phyloP scores from a whole-genome alignment of 306 rosid genomes.

The Prunus kanzakura region DNA sequence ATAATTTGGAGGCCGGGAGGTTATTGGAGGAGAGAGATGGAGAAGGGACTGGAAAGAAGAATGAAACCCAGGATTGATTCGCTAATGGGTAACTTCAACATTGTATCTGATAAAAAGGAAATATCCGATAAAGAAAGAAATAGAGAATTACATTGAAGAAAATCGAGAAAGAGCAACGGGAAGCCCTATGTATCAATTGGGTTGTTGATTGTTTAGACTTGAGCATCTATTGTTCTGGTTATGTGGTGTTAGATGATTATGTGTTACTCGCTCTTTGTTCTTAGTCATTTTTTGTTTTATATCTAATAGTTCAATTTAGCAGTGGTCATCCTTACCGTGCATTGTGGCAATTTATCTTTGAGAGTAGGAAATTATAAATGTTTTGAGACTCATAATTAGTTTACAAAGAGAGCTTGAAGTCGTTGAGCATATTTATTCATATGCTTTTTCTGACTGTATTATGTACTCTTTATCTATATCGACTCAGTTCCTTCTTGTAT shows the following conservation, averaged over 20 bases:
- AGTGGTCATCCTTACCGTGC: constrained; percentile 5
- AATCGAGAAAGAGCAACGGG: constrained; percentile 1
- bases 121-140: neutral
- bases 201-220: neutral
- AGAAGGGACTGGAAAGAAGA: constrained; percentile 65
- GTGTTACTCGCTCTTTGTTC: neutral
- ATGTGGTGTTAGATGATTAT: constrained; percentile 17
- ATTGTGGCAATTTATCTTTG: constrained; percentile 9
- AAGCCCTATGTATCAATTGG: neutral
- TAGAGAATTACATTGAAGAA: constrained; percentile 3
- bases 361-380: constrained; percentile 8
- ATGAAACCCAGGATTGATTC: constrained; percentile 56
- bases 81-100: constrained; percentile 7
- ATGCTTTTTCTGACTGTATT: neutral
- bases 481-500: neutral
- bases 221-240: constrained; percentile 14
- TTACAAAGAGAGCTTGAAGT: neutral
- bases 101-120: constrained; percentile 11
- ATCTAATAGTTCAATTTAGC: constrained; percentile 11
- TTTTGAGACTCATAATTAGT: constrained; percentile 6
- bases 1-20: constrained; percentile 86
- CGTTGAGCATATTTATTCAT: neutral
- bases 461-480: neutral
- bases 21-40: constrained; percentile 72
- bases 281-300: neutral